Evolutionary conservation across 768 basidiomycete genomes (phyloP), one percentile per base, ranked within the genome.

Genomic region (Tylopilus vinaceipallidus): DNA sequence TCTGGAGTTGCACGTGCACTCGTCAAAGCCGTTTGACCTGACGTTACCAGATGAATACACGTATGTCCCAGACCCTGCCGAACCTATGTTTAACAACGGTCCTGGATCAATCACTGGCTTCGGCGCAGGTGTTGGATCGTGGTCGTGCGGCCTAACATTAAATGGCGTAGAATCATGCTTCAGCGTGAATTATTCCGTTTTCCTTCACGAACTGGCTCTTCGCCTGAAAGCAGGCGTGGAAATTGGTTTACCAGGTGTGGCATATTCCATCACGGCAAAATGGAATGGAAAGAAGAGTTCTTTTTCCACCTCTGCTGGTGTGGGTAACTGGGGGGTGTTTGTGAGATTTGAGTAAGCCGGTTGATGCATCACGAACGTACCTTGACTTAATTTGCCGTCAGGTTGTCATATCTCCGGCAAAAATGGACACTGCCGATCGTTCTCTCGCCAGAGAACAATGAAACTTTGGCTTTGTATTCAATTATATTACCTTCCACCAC

Each of bases 401-500:
- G 86, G 50, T 60, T 80, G 40, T 64, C 71, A 29, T 81, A 84
- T 61, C 65, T 81, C 45, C 78, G 81, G 53, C 84, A 86, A 61
- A 73, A 73, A 53, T 66, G 85, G 49, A 66, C 74, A 13, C 45
- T 86, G 11, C 86, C 86, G 10, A 75, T 88, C 30, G 59, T 77
- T 14, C 70, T 88, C 42, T 78, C 84, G 0, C 66, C 74, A 26
- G 74, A 81, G 37, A 71, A 66, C 42, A 73, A 81, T 60, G 58
- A 70, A n/a, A 51, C 52, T 1, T 55, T 84, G 36, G 80, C 78
- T 0, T 63, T 82, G 16, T 80, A 75, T 58, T 73, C 79, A 4
- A 64, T 76, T 13, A 64, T 84, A 13, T 46, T 86, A 45, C 84
- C 86, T 20, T 77, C 81, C n/a, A 70, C 76, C 30, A 73, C 72